These are phyloP conservation scores for Metrosideros polymorpha DNA, from an alignment of 441 rosid genomes.

Conservation along the genomic window DNA sequence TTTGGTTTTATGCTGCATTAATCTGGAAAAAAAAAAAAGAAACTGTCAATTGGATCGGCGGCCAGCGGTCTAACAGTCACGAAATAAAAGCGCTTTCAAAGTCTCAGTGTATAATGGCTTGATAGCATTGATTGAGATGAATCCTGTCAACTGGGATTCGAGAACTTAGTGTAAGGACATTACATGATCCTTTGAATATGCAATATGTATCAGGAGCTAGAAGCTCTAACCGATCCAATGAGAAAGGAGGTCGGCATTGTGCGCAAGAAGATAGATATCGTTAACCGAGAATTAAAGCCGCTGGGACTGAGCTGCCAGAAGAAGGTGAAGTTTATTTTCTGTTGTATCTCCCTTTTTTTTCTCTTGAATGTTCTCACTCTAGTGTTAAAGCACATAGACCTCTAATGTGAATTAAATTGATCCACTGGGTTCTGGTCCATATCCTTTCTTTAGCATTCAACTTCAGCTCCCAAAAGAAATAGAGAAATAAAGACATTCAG, in stretches of 20 bases:
- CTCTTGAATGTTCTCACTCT: background rate
- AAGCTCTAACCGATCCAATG: slow-evolving; percentile 80
- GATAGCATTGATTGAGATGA: background rate
- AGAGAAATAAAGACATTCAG: background rate
- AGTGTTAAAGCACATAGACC: background rate
- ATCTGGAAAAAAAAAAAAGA: background rate
- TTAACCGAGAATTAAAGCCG: slow-evolving; percentile 65
- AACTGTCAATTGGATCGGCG: background rate
- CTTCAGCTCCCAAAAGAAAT: background rate
- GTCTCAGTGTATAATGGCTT: background rate
- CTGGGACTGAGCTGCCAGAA: slow-evolving; percentile 65
- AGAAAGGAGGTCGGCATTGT: slow-evolving; percentile 54
- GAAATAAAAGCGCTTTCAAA: background rate
- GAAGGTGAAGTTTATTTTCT: slow-evolving; percentile 38
- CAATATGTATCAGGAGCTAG: slow-evolving; percentile 54
- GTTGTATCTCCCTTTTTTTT: background rate
- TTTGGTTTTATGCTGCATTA: background rate
- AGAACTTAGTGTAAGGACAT: background rate
- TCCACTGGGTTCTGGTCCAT: background rate
- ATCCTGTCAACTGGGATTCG: background rate
- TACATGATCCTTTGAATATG: background rate
- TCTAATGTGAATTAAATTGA: background rate
- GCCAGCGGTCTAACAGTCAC: background rate
- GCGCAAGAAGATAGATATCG: slow-evolving; percentile 59
- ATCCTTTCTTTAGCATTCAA: background rate